Evolutionary conservation across 1,139 yeast genomes (phyloP).

Genomic region (Yamadazyma dushanensis): DNA sequence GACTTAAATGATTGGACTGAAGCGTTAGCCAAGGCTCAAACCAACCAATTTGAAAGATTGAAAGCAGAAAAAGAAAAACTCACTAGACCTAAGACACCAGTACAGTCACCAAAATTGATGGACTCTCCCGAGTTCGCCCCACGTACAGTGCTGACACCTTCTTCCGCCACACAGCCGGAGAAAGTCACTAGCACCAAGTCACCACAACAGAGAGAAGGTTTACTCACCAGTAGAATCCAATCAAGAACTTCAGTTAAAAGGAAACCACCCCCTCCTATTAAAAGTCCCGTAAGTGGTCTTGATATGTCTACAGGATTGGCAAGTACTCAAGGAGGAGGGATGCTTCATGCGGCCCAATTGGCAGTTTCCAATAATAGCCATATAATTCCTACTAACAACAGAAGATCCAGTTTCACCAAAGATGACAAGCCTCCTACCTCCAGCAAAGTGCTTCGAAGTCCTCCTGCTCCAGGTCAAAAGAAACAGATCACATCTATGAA

Average conservation of each 20-base stretch:
- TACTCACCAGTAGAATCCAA: conserved; percentile 13
- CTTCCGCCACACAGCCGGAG: conserved; percentile 1
- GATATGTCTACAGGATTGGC: conserved; percentile 40
- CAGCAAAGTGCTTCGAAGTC: conserved; percentile 3
- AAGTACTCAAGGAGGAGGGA: conserved; percentile 24
- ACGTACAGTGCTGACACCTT: neutral
- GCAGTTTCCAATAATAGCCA: conserved; percentile 42
- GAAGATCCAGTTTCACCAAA: conserved; percentile 41
- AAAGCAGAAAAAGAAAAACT: conserved; percentile 8
- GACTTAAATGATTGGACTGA: conserved; percentile 60
- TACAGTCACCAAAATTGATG: conserved; percentile 24
- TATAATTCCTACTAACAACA: conserved; percentile 22
- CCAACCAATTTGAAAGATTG: conserved; percentile 48
- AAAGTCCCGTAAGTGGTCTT: conserved; percentile 18
- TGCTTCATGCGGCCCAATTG: conserved; percentile 45
- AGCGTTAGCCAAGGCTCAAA: conserved; percentile 49
- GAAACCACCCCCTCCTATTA: conserved; percentile 42
- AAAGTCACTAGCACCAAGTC: neutral
- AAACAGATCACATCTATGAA: conserved; percentile 35
- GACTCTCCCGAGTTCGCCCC: conserved; percentile 24
- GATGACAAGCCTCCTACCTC: conserved; percentile 21
- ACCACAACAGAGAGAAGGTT: conserved; percentile 11
- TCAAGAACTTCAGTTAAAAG: conserved; percentile 22
- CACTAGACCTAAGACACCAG: conserved; percentile 6
- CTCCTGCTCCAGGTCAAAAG: conserved; percentile 5